phyloP scores from a whole-genome alignment of 768 basidiomycete genomes.

The Leccinum boreale region DNA sequence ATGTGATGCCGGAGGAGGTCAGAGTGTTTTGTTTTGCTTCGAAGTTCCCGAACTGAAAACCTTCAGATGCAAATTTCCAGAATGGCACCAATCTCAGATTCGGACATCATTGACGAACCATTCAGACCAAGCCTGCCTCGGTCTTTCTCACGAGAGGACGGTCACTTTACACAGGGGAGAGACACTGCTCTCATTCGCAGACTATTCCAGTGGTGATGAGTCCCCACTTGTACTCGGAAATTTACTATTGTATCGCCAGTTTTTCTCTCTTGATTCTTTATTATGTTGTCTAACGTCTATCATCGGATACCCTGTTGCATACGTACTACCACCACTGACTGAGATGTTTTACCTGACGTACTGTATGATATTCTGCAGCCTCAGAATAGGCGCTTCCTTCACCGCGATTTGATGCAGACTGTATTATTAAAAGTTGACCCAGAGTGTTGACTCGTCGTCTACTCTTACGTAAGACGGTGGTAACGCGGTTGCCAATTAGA shows the following conservation, averaged over 20 bases:
- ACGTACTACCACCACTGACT: constrained; percentile 33
- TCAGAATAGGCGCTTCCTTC: neutral
- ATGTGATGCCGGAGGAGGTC: constrained; percentile 72
- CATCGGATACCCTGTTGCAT: constrained; percentile 36
- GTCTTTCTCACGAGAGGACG: constrained; percentile 31
- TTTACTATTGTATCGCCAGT: constrained; percentile 28
- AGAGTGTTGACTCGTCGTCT: neutral
- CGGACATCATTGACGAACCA: constrained; percentile 41
- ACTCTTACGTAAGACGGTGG: neutral
- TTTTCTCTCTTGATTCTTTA: constrained; percentile 25
- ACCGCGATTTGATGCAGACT: neutral
- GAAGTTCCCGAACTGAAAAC: constrained; percentile 1
- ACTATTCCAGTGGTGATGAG: constrained; percentile 44
- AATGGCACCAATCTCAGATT: constrained; percentile 50
- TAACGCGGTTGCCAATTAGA: neutral
- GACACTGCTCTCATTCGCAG: constrained; percentile 49
- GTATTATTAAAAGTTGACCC: too few relatives aligned
- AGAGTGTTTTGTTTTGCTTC: constrained; percentile 13
- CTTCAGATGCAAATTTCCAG: constrained; percentile 64
- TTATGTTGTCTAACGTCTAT: constrained; percentile 26
- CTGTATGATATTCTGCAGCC: constrained; percentile 24
- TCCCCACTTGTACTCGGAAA: constrained; percentile 19
- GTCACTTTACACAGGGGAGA: constrained; percentile 31
- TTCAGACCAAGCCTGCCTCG: constrained; percentile 31
- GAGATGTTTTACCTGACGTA: constrained; percentile 23